phyloP scores from a whole-genome alignment of 108 stramenopile species.

The Pinguiococcus pyrenoidosus region DNA sequence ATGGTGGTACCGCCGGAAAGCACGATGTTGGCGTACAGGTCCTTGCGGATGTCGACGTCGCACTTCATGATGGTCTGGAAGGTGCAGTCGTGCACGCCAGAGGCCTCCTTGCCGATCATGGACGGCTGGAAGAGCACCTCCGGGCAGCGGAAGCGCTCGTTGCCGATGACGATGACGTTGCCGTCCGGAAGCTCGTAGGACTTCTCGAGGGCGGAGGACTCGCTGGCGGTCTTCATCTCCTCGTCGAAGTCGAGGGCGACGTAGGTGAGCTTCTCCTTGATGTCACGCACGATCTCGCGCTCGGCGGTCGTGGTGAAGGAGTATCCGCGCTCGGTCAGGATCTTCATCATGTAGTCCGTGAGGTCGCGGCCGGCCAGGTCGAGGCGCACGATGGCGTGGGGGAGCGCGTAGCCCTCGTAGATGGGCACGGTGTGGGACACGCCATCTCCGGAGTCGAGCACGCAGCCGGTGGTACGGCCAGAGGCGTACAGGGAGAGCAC shows the following conservation, averaged over 20 bases:
- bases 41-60: conserved; percentile 97
- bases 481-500: conserved; percentile 59
- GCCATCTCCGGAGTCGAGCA: conserved; percentile 50
- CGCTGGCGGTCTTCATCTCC: conserved; percentile 46
- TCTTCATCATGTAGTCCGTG: conserved; percentile 52
- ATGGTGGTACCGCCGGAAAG: conserved; percentile 54
- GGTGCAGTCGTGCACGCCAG: conserved; percentile 89
- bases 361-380: conserved; percentile 51
- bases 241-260: conserved; percentile 50
- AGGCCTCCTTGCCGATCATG: conserved; percentile 91
- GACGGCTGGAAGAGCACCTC: conserved; percentile 60
- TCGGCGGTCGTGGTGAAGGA: conserved; percentile 48
- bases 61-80: conserved; percentile 99
- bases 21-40: conserved; percentile 51
- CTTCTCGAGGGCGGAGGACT: conserved; percentile 47
- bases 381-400: conserved; percentile 43
- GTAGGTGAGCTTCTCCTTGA: conserved; percentile 58
- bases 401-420: conserved; percentile 47
- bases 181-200: conserved; percentile 50
- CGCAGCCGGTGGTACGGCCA: conserved; percentile 46
- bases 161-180: conserved; percentile 43
- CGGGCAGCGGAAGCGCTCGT: conserved; percentile 52
- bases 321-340: conserved; percentile 51
- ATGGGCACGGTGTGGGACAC: conserved; percentile 51
- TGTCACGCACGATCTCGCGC: conserved; percentile 50